Conservation (phyloP, 371 early-diverging fungal genomes). For the Sporodiniella umbellata region DNA sequence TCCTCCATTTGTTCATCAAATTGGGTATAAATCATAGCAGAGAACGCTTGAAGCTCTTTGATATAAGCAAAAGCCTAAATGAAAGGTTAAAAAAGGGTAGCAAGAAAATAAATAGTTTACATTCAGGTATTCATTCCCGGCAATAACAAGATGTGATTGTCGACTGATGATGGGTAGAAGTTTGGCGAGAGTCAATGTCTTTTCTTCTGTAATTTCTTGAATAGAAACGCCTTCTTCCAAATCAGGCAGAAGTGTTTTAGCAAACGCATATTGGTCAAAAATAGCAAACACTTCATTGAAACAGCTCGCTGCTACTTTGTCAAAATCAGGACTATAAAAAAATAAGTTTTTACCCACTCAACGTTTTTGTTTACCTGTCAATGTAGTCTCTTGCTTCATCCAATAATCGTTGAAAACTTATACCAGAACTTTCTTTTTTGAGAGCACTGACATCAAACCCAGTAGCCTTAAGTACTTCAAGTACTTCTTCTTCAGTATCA, state of each 20-base stretch:
- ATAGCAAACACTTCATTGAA: constrained; percentile 62
- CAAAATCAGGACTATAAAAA: constrained; percentile 58
- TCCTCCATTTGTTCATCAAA: constrained; percentile 35
- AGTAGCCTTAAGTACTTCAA: constrained; percentile 59
- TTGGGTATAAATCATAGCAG: constrained; percentile 72
- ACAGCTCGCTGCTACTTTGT: constrained; percentile 43
- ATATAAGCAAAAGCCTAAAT: constrained; percentile 58
- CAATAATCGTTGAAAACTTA: constrained; percentile 57
- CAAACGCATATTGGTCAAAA: constrained; percentile 44
- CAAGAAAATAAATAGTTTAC: constrained; percentile 24
- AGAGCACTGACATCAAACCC: constrained; percentile 31
- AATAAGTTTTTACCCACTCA: background rate
- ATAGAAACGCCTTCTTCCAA: constrained; percentile 17
- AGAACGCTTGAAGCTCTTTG: constrained; percentile 71
- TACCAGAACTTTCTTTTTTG: constrained; percentile 23
- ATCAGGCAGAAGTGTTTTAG: constrained; percentile 23
- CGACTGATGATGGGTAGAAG: constrained; percentile 75
- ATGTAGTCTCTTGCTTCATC: constrained; percentile 83
- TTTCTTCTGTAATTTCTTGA: constrained; percentile 29
- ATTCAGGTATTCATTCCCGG: constrained; percentile 84
- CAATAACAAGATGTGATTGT: constrained; percentile 75
- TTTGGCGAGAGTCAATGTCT: constrained; percentile 67
- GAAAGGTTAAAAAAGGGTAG: background rate
- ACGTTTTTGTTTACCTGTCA: constrained; percentile 59
- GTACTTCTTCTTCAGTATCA: constrained; percentile 56